A percentile compares a stretch with the other conserved stretches of the same genome.
Conservation (phyloP, 176 grass and related monocot genomes). For the Aegilops bicornis region DNA sequence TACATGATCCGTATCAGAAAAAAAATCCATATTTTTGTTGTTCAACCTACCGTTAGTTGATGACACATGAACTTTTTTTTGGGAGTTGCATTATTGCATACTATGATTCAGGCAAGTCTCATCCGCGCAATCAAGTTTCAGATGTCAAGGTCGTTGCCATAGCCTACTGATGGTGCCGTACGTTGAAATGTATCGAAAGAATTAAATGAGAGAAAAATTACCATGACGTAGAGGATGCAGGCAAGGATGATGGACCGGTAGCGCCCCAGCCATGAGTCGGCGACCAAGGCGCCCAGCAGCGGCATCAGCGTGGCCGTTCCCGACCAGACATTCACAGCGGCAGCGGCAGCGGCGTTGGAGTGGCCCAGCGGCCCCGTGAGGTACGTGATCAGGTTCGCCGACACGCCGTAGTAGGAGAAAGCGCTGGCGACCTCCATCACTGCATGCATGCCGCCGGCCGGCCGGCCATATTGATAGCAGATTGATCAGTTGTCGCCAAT, state of each 20-base stretch:
- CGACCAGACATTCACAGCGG: conserved; percentile 52
- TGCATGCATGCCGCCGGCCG: not conserved
- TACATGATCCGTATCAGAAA: too few relatives aligned
- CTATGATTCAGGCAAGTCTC: too few relatives aligned
- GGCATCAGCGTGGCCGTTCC: conserved; percentile 43
- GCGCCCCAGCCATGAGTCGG: conserved; percentile 60
- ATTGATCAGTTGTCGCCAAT: not conserved
- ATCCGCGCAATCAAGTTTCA: too few relatives aligned
- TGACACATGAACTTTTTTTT: too few relatives aligned
- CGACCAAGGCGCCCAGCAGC: conserved; percentile 61
- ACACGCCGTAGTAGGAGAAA: conserved; percentile 58
- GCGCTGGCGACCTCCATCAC: conserved; percentile 50
- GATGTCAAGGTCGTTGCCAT: too few relatives aligned
- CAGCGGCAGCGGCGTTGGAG: conserved; percentile 57
- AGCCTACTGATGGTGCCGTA: too few relatives aligned
- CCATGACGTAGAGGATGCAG: conserved; percentile 50
- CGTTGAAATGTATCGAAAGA: too few relatives aligned
- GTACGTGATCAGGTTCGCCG: conserved; percentile 64
- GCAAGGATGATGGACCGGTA: conserved; percentile 49
- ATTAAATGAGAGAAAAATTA: not conserved
- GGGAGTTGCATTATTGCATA: too few relatives aligned
- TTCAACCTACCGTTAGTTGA: too few relatives aligned
- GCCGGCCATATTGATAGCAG: too few relatives aligned
- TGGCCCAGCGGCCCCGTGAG: conserved; percentile 54
- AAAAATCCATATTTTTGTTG: too few relatives aligned